Evolutionary conservation across 1,284 basidiomycete species (phyloP).

Genomic region (Moniliella sp.): DNA sequence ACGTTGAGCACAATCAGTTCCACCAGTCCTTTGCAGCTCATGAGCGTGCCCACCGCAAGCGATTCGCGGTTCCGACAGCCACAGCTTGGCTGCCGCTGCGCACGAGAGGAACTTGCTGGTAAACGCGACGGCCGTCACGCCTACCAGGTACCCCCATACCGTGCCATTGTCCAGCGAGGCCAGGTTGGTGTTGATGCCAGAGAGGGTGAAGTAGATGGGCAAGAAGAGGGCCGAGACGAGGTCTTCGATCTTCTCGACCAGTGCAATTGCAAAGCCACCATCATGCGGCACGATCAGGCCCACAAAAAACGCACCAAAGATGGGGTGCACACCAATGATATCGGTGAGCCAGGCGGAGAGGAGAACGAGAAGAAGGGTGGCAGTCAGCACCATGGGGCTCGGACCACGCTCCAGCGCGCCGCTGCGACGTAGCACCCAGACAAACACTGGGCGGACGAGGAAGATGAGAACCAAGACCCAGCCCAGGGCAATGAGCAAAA

Average conservation of each 20-base stretch:
- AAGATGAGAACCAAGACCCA: slow-evolving; percentile 62
- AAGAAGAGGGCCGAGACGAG: slow-evolving; percentile 43
- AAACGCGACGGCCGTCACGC: slow-evolving; percentile 62
- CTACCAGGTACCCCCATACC: slow-evolving; percentile 66
- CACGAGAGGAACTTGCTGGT: slow-evolving; percentile 44
- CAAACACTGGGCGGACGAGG: slow-evolving; percentile 45
- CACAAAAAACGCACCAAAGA: slow-evolving; percentile 62
- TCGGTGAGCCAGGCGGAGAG: slow-evolving; percentile 65
- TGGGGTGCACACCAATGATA: slow-evolving; percentile 70
- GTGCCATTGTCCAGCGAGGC: slow-evolving; percentile 37
- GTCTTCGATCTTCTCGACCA: slow-evolving; percentile 42
- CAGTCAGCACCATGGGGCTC: slow-evolving; percentile 55
- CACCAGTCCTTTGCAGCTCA: slow-evolving; percentile 71
- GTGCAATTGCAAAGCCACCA: slow-evolving; percentile 47
- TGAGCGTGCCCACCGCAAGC: slow-evolving; percentile 64
- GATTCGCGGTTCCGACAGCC: slow-evolving; percentile 59
- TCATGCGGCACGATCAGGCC: slow-evolving; percentile 73
- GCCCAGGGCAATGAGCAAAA: slow-evolving; percentile 56
- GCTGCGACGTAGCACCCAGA: slow-evolving; percentile 53
- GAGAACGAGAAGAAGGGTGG: slow-evolving; percentile 53
- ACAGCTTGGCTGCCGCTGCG: slow-evolving; percentile 42
- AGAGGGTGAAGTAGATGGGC: slow-evolving; percentile 63
- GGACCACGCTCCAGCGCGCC: slow-evolving; percentile 57
- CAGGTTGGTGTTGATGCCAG: slow-evolving; percentile 62
- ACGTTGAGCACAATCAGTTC: slow-evolving; percentile 72